Conservation (phyloP, 441 rosid genomes). For the California macrophylla region DNA sequence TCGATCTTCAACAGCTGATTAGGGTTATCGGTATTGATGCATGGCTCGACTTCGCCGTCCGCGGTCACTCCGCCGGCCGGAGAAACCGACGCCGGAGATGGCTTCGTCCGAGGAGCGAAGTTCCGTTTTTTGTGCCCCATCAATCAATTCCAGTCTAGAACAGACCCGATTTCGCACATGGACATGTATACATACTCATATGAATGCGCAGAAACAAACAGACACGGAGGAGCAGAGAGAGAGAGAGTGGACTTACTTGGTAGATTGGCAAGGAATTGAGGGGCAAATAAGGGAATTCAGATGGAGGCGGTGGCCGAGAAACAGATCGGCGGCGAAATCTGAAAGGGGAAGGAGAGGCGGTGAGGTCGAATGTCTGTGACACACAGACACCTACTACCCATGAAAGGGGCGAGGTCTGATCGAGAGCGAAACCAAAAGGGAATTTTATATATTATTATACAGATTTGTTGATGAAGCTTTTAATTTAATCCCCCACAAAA, state of each 20-base stretch:
- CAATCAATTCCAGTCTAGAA: constrained; percentile 17
- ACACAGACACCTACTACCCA: constrained; percentile 24
- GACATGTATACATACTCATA: not conserved
- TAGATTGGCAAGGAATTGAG: not conserved
- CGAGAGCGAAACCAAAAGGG: not conserved
- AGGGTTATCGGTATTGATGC: not conserved
- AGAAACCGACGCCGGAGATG: constrained; percentile 14
- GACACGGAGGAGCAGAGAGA: not conserved
- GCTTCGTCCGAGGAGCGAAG: constrained; percentile 49
- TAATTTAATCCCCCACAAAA: no score
- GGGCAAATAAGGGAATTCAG: no score
- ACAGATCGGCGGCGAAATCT: constrained; percentile 36
- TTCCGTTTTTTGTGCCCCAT: constrained; percentile 81
- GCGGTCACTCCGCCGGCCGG: constrained; percentile 21
- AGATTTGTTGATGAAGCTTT: no score
- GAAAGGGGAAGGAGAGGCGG: constrained; percentile 13
- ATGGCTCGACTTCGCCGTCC: constrained; percentile 21
- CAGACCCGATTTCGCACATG: constrained; percentile 21
- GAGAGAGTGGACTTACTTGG: constrained; percentile 13
- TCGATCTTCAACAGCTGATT: constrained; percentile 20
- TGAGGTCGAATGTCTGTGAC: constrained; percentile 19
- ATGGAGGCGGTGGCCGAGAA: not conserved
- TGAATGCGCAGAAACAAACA: not conserved
- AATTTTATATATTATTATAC: not conserved
- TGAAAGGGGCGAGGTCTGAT: constrained; percentile 14